phyloP scores from a whole-genome alignment of 306 rosid species.

The Prunus kanzakura region DNA sequence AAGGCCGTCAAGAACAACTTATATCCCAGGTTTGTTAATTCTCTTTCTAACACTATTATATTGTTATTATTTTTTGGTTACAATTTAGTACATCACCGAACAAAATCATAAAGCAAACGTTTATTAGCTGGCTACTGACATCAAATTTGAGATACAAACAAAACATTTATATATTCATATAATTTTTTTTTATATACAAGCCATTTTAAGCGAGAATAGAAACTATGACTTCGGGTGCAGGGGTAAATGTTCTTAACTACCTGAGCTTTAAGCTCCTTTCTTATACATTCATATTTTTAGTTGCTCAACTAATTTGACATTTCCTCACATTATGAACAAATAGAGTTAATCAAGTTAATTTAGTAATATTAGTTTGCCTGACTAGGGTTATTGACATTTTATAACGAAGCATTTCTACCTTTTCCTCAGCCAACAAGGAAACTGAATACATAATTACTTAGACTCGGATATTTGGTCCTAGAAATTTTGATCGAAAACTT shows the following conservation, averaged over 20 bases:
- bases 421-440: not conserved
- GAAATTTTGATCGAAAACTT: not conserved
- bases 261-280: no score
- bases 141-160: not conserved
- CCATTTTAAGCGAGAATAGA: no score
- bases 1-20: slow-evolving; percentile 79
- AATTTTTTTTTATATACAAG: no score
- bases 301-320: not conserved
- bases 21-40: slow-evolving; percentile 63
- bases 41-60: not conserved
- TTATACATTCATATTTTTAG: not conserved
- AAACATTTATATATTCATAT: not conserved
- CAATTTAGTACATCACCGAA: no score
- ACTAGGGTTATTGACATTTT: not conserved
- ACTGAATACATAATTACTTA: not conserved
- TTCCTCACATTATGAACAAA: not conserved
- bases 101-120: no score
- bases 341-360: not conserved
- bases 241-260: no score
- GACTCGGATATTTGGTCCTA: no score
- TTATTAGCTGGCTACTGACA: not conserved
- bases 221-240: no score
- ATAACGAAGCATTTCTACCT: not conserved
- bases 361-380: not conserved
- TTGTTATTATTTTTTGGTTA: not conserved